Evolutionary conservation across 176 grass and related monocot genomes (phyloP).

Genomic region (Zizania latifolia): DNA sequence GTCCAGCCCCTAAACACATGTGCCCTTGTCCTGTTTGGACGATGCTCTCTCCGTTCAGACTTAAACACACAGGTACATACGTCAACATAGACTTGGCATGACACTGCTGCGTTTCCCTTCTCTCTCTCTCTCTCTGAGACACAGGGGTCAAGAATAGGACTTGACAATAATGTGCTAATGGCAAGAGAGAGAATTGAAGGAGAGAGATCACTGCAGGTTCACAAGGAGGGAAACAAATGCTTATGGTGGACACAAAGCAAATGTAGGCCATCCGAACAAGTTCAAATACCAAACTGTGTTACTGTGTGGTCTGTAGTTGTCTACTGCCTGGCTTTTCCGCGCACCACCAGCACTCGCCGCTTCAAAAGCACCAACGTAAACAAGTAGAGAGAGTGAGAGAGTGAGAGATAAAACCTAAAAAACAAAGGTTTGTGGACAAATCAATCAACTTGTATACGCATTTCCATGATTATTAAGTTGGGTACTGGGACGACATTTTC

Average conservation of each 20-base stretch:
- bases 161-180: slow-evolving; percentile 9
- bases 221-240: slow-evolving; percentile 22
- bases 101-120: not conserved
- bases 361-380: not conserved
- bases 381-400: not conserved
- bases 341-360: slow-evolving; percentile 1
- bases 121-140: not conserved
- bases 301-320: not conserved
- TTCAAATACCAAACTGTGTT: slow-evolving; percentile 25
- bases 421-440: not conserved
- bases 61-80: slow-evolving; percentile 19
- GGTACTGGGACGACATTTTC: not conserved
- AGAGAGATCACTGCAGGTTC: not conserved
- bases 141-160: not conserved
- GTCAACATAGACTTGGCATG: slow-evolving; percentile 28
- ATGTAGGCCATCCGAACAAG: slow-evolving; percentile 15
- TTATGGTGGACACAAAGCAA: slow-evolving; percentile 35
- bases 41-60: not conserved
- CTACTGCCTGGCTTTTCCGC: slow-evolving; percentile 16
- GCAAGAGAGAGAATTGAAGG: slow-evolving; percentile 3
- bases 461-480: slow-evolving; percentile 27
- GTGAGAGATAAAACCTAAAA: not conserved
- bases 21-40: slow-evolving; percentile 33
- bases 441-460: slow-evolving; percentile 1
- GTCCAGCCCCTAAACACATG: slow-evolving; percentile 45